Evolutionary conservation across 176 grass and related monocot genomes (phyloP).

Genomic region (Cenchrus purpureus): DNA sequence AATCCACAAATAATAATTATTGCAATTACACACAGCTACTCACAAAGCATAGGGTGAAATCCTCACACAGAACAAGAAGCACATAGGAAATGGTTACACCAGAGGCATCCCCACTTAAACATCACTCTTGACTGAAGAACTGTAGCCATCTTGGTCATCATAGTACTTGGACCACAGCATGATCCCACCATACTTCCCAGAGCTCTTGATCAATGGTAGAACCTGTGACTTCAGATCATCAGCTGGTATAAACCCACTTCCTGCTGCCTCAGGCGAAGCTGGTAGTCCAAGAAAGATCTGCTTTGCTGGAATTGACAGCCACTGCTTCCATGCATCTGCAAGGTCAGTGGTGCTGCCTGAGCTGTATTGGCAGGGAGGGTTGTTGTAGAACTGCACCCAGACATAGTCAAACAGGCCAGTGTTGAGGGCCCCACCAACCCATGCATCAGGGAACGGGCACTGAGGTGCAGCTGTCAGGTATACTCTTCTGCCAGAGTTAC

Average conservation of each 20-base stretch:
- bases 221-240: constrained; percentile 54
- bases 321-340: constrained; percentile 53
- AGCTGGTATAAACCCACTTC: constrained; percentile 60
- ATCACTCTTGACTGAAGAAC: constrained; percentile 57
- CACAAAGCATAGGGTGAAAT: not conserved
- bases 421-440: constrained; percentile 44
- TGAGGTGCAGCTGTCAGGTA: constrained; percentile 57
- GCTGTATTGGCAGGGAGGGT: constrained; percentile 51
- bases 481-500: constrained; percentile 41
- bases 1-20: constrained; percentile 17
- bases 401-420: constrained; percentile 57
- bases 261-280: constrained; percentile 52
- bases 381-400: constrained; percentile 59
- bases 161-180: constrained; percentile 81
- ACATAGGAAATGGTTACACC: not conserved
- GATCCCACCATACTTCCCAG: constrained; percentile 64
- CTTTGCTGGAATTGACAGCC: constrained; percentile 38
- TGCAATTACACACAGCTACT: not conserved
- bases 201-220: constrained; percentile 52
- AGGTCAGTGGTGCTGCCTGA: constrained; percentile 30
- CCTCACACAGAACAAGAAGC: not conserved
- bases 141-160: constrained; percentile 60
- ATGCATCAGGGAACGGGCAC: constrained; percentile 58
- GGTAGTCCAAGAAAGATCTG: constrained; percentile 60
- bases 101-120: constrained; percentile 31